Conservation (phyloP, 805 yeast species). For the Priceomyces haplophilus region DNA sequence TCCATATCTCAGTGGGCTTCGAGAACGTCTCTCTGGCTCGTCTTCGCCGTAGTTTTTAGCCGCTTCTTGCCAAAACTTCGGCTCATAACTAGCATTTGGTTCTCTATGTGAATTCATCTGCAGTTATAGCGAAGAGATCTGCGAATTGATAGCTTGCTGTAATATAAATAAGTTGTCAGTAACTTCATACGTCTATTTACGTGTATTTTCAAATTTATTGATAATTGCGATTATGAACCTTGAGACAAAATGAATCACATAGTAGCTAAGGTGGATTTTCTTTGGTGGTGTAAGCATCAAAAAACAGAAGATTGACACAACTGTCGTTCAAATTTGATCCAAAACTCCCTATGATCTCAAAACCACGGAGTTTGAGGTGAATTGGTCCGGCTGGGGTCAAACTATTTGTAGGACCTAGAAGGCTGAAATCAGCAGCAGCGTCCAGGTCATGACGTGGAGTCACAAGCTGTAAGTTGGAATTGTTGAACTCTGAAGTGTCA, state of each 20-base stretch:
- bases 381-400: background rate
- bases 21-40: conserved; percentile 1
- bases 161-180: background rate
- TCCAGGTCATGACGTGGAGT: conserved; percentile 9
- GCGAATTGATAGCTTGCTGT: background rate
- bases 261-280: conserved; percentile 35
- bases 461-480: conserved; percentile 22
- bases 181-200: background rate
- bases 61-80: background rate
- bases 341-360: conserved; percentile 37
- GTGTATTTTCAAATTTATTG: background rate
- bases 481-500: conserved; percentile 31
- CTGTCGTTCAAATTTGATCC: conserved; percentile 26
- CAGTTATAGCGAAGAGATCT: background rate
- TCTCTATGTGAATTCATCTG: background rate
- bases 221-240: too few relatives aligned
- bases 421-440: background rate
- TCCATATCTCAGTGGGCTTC: background rate
- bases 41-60: background rate
- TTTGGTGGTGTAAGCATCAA: conserved; percentile 40
- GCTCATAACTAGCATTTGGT: background rate
- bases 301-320: conserved; percentile 34
- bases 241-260: too few relatives aligned
- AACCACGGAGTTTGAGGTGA: conserved; percentile 32
- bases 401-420: background rate